Evolutionary conservation across 225 moss, liverwort and hornwort genomes (phyloP), one percentile per base, ranked within the genome.

Genomic region (Physcomitrium patens): DNA sequence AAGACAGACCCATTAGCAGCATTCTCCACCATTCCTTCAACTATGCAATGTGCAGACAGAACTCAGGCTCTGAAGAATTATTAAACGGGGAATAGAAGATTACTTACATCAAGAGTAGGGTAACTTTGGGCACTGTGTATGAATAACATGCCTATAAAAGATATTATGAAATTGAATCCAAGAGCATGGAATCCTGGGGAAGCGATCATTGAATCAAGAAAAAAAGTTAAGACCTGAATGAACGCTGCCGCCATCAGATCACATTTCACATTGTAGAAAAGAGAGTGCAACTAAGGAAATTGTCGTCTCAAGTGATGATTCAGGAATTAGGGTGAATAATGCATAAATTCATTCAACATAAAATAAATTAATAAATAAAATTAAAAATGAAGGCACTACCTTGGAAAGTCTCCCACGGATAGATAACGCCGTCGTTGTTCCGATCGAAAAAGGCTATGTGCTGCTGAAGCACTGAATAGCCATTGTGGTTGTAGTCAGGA

Each of bases 351-450:
- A 24, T 24, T 1, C 24, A n/a, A n/a, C n/a, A n/a, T 5, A 31
- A 31, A 31, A 31, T 2, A 31, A 48, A 10, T 48, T 3, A 48
- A 48, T 1, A 48, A 1, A 31, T 3, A 14, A 48, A 48, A 48
- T 10, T 3, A 48, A 49, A 15, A 49, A 11, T 27, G 46, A 46
- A 24, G 8, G 13, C 42, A 9, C 14, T 59, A 93, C 93, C 93
- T 56, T 68, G 48, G 37, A 78, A 91, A 6, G 91, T 90, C 31
- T 94, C 93, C 93, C 89, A 91, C 0, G 93, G 93, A n/a, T 91
- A 86, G 7, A 94, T 80, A 10, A 86, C 51, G 1, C 93, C 93
- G 28, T 94, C 91, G 28, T 83, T 71, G 41, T 94, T 90, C 11
- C 71, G 68, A 70, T 93, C 93, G 64, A 93, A 93, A 74, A 80